phyloP scores from a whole-genome alignment of 805 yeast species.

The Maudiozyma bulderi region DNA sequence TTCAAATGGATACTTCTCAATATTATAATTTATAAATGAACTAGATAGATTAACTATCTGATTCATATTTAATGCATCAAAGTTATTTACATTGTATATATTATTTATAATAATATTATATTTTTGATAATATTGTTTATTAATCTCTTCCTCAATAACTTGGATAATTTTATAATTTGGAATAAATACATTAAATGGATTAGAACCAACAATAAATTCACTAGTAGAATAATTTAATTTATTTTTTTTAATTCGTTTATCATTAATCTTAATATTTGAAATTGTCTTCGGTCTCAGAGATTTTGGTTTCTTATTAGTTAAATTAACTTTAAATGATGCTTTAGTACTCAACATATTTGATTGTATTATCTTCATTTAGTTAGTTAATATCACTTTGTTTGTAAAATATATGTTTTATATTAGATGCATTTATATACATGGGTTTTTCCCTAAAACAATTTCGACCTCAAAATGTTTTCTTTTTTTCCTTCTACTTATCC shows the following conservation, averaged over 20 bases:
- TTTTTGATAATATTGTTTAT: background rate
- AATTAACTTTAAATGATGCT: conserved; percentile 10
- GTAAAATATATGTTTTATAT: background rate
- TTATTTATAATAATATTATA: background rate
- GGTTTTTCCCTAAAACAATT: background rate
- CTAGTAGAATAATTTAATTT: background rate
- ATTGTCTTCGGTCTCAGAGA: background rate
- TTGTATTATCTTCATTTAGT: background rate
- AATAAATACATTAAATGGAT: background rate
- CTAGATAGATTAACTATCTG: background rate
- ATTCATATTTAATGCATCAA: background rate
- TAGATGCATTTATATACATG: background rate
- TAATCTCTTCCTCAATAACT: background rate
- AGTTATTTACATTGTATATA: background rate
- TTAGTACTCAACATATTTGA: background rate
- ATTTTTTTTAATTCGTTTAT: background rate
- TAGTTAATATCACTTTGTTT: background rate
- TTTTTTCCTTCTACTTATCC: background rate
- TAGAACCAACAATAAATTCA: background rate
- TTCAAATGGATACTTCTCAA: conserved; percentile 1
- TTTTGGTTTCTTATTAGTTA: conserved; percentile 2
- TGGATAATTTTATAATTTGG: background rate
- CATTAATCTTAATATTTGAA: background rate
- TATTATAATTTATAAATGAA: background rate
- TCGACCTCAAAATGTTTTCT: background rate